These are phyloP conservation scores for Aspergillus terreus DNA, from an alignment of 2,329 filamentous ascomycete species.

Conservation along the genomic window DNA sequence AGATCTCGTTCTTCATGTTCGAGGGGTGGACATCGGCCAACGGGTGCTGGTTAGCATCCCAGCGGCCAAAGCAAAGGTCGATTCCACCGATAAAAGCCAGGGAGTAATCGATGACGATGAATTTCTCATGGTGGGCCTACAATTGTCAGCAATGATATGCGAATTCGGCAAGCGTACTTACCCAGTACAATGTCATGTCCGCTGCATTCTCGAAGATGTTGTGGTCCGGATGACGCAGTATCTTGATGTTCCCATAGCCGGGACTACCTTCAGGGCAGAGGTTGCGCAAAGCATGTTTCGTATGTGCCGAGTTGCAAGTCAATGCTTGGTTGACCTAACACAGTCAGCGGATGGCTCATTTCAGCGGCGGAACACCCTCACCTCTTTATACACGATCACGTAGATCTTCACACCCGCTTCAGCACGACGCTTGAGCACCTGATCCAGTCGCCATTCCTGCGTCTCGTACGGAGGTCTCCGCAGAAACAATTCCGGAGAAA, in stretches of 20 bases:
- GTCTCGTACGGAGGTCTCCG: conserved; percentile 77
- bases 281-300: conserved; percentile 76
- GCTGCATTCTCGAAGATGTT: conserved; percentile 90
- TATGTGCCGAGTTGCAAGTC: conserved; percentile 90
- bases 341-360: conserved; percentile 4
- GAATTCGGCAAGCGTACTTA: conserved; percentile 16
- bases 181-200: conserved; percentile 96
- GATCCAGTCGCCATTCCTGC: conserved; percentile 83
- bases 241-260: conserved; percentile 80
- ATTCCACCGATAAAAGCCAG: conserved; percentile 91
- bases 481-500: conserved; percentile 82
- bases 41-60: conserved; percentile 82
- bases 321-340: conserved; percentile 63
- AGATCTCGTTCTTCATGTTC: conserved; percentile 77
- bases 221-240: conserved; percentile 92
- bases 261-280: conserved; percentile 78
- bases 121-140: conserved; percentile 90
- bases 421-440: conserved; percentile 79
- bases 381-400: conserved; percentile 87
- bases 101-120: conserved; percentile 88
- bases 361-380: conserved; percentile 16
- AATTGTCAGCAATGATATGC: conserved; percentile 4
- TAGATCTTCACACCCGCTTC: conserved; percentile 94
- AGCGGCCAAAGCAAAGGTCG: conserved; percentile 92
- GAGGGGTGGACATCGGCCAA: conserved; percentile 84